Evolutionary conservation across 371 early-diverging fungal genomes (phyloP), one percentile per base, ranked within the genome.

Genomic region (Encephalitozoon romaleae): DNA sequence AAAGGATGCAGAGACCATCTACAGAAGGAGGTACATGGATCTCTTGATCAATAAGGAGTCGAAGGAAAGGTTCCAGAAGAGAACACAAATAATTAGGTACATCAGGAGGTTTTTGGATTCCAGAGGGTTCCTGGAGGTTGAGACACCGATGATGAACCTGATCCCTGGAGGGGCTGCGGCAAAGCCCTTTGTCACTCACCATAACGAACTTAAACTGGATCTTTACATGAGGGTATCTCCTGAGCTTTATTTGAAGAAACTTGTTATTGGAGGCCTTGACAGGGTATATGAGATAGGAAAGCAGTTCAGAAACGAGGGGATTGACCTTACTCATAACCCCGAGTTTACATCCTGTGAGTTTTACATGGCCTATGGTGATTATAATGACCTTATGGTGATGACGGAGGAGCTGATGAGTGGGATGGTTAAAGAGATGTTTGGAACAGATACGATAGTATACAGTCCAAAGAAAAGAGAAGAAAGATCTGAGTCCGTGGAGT

Each of bases 101-200:
- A 86, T 97, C 49, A 91, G 98, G 78, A 87, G 89, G 47, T 99
- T 91, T 89, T 87, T 99, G 71, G 93, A 96, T 83, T 85, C 88
- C 72, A 89, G 88, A 64, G 92, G 91, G 51, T 99, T 98, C 89
- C 84, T 99, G 63, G 99, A 99, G 87, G 96, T 98, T 69, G 99
- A 99, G 84, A 99, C 99, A n/a, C 99, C 98, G 65, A 96, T 96
- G 93, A 93, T 99, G 94, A 94, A 93, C 89, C 89, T 90, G 88
- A 93, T 94, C 86, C 94, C 96, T 52, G 96, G 97, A 77, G 98
- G 99, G 77, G 98, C 99, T 69, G 93, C 96, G 47, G 99, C 99
- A 77, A 96, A 94, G 88, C 99, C 99, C 21, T 99, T 99, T 85
- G 87, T 92, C 80, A 99, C 99, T 45, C 93, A 95, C 84, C 96